These are phyloP conservation scores for Malania oleifera DNA, from an alignment of 164 flowering plant genomes.

Conservation along the genomic window DNA sequence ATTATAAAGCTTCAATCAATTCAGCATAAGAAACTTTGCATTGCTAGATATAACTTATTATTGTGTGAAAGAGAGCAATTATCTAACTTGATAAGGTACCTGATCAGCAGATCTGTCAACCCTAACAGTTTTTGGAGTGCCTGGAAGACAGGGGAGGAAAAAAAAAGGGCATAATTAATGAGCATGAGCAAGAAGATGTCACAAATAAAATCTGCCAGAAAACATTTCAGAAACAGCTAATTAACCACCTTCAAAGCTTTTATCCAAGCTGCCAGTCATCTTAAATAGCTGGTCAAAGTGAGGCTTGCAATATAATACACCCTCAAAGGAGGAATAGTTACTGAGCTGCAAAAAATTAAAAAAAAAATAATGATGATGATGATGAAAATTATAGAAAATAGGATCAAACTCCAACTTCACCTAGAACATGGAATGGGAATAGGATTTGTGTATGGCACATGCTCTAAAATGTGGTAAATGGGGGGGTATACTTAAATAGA, in stretches of 20 bases:
- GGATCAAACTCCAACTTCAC: too few relatives aligned
- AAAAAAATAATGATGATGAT: background rate
- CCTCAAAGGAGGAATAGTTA: slow-evolving; percentile 84
- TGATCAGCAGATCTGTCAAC: slow-evolving; percentile 52
- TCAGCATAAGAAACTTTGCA: background rate
- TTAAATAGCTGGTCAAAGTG: slow-evolving; percentile 93
- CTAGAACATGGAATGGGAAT: too few relatives aligned
- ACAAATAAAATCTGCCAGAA: background rate
- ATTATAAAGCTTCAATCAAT: background rate
- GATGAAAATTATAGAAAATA: background rate
- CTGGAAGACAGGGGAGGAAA: slow-evolving; percentile 22
- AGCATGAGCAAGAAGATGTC: background rate
- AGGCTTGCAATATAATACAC: slow-evolving; percentile 91
- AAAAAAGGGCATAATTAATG: background rate
- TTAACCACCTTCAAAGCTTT: slow-evolving; percentile 89
- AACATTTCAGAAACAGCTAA: background rate
- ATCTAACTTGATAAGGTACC: slow-evolving; percentile 27
- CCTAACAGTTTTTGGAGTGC: slow-evolving; percentile 56
- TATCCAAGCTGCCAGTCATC: slow-evolving; percentile 91
- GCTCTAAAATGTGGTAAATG: too few relatives aligned
- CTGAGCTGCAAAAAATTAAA: slow-evolving; percentile 57
- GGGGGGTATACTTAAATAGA: too few relatives aligned
- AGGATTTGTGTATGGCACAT: too few relatives aligned
- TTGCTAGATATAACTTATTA: background rate
- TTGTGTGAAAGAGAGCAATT: background rate